phyloP scores from a whole-genome alignment of 805 yeast species.

The Wickerhamia fluorescens region DNA sequence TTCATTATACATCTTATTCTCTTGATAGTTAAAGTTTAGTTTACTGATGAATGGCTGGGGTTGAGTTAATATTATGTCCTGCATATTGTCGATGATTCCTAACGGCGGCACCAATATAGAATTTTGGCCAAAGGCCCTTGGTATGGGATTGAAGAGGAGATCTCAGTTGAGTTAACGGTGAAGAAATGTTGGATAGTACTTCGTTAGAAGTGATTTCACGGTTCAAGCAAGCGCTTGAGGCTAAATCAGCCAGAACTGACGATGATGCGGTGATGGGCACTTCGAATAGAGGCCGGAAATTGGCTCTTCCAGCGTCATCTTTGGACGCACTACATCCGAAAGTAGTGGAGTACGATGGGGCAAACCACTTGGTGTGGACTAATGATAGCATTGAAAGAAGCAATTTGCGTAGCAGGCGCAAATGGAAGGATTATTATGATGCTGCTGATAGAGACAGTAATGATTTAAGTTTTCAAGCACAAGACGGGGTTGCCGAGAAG shows the following conservation, averaged over 20 bases:
- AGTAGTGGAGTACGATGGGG: constrained; percentile 34
- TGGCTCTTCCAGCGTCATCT: constrained; percentile 10
- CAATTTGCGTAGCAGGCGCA: constrained; percentile 24
- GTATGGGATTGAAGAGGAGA: too few relatives aligned
- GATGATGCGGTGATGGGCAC: constrained; percentile 7
- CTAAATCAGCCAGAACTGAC: constrained; percentile 7
- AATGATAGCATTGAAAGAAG: constrained; percentile 26
- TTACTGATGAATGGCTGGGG: too few relatives aligned
- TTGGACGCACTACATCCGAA: constrained; percentile 21
- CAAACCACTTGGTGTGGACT: constrained; percentile 27
- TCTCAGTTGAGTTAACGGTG: too few relatives aligned
- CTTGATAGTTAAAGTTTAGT: too few relatives aligned
- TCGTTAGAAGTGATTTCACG: constrained; percentile 32
- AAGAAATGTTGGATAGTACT: constrained; percentile 31
- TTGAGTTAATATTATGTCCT: too few relatives aligned
- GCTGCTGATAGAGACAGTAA: constrained; percentile 5
- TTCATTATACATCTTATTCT: too few relatives aligned
- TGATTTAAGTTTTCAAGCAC: too few relatives aligned
- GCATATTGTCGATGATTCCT: too few relatives aligned
- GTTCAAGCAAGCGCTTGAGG: constrained; percentile 31
- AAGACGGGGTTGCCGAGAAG: constrained; percentile 4
- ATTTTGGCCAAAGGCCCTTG: too few relatives aligned
- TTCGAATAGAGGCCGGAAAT: constrained; percentile 28
- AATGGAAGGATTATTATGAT: constrained; percentile 27
- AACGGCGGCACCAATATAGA: too few relatives aligned